Conservation (phyloP, 139 green algal species). For the Ostreobium quekettii region DNA sequence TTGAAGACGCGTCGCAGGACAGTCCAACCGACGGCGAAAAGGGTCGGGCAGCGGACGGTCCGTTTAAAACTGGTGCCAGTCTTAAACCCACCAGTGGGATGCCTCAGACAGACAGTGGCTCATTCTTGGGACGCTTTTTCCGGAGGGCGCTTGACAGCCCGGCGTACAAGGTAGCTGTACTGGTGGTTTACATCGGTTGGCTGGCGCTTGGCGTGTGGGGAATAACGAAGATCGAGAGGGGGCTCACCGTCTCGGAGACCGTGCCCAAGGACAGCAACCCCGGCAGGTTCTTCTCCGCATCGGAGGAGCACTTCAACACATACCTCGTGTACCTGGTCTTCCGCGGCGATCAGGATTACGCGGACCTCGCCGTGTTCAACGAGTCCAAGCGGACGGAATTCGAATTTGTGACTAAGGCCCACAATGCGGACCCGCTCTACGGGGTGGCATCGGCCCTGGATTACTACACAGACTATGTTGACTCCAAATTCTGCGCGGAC, state of each 20-base stretch:
- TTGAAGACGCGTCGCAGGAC: too few relatives aligned
- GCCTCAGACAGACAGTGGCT: too few relatives aligned
- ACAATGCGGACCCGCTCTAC: neutral
- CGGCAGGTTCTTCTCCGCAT: neutral
- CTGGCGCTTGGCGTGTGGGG: neutral
- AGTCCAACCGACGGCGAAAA: too few relatives aligned
- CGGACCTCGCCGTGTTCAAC: neutral
- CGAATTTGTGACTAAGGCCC: conserved; percentile 5
- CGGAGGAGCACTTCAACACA: conserved; percentile 8
- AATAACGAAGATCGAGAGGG: conserved; percentile 5
- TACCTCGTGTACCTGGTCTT: conserved; percentile 8
- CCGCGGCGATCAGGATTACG: neutral
- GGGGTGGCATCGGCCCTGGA: neutral
- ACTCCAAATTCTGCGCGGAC: conserved; percentile 6
- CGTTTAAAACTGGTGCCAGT: too few relatives aligned
- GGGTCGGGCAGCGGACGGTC: too few relatives aligned
- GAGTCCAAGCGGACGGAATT: conserved; percentile 2
- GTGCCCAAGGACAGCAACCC: neutral
- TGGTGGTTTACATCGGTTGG: neutral
- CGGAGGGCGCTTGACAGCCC: too few relatives aligned
- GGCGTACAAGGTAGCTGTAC: neutral
- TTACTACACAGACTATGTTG: conserved; percentile 12
- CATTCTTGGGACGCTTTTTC: too few relatives aligned
- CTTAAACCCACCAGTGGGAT: too few relatives aligned
- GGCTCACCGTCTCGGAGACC: neutral